phyloP scores from a whole-genome alignment of 2,329 filamentous ascomycete genomes.

The Neonectria hederae region DNA sequence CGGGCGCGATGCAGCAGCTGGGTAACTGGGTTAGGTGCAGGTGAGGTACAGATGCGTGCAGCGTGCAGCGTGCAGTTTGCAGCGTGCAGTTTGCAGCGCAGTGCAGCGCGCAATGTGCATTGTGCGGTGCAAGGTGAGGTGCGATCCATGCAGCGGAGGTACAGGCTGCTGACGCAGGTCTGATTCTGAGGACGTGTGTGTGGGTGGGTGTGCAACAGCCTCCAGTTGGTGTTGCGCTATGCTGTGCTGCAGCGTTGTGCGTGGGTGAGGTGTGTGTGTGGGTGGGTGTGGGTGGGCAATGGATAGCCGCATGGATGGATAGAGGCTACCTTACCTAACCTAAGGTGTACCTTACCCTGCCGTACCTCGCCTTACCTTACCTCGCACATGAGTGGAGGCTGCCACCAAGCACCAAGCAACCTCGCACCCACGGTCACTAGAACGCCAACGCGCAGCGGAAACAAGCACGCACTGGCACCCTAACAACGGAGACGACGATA shows the following conservation, averaged over 20 bases:
- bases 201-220: slow-evolving; percentile 3
- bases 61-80: slow-evolving; percentile 2
- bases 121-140: slow-evolving; percentile 17
- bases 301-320: slow-evolving; percentile 1
- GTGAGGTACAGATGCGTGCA: background rate
- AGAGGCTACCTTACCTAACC: background rate
- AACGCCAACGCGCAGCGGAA: background rate
- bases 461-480: background rate
- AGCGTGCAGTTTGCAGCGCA: background rate
- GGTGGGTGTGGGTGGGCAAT: background rate
- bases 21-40: slow-evolving; percentile 12
- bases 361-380: background rate
- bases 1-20: slow-evolving; percentile 8
- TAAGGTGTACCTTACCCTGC: background rate
- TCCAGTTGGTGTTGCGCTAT: background rate
- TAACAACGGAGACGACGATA: background rate
- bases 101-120: slow-evolving; percentile 4
- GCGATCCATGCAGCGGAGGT: slow-evolving; percentile 22
- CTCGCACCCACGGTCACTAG: background rate
- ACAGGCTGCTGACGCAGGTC: slow-evolving; percentile 18
- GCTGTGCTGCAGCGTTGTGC: background rate
- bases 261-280: background rate
- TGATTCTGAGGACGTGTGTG: slow-evolving; percentile 14
- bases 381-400: background rate
- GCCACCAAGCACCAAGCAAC: background rate